phyloP scores from a whole-genome alignment of 139 green algal genomes.

The Chlamydomonas asymmetrica region DNA sequence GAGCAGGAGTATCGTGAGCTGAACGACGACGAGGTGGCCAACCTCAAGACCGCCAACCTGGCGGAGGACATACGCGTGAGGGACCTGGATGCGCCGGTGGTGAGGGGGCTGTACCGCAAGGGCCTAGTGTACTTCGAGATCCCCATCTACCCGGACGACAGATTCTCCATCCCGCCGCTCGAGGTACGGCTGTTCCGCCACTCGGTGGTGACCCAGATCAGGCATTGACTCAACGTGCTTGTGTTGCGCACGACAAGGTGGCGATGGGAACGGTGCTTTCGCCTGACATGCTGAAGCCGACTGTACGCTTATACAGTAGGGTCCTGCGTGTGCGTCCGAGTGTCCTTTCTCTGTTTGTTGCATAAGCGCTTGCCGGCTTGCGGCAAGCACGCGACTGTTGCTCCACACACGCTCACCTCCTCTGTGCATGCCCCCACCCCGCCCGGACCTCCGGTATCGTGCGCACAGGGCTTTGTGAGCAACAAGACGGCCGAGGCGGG shows the following conservation, averaged over 20 bases:
- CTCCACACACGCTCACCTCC: not conserved
- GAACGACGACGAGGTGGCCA: slow-evolving; percentile 65
- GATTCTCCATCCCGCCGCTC: slow-evolving; percentile 84
- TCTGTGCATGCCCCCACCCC: not conserved
- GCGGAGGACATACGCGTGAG: slow-evolving; percentile 21
- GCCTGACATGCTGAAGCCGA: too few species aligned
- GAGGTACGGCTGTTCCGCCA: too few species aligned
- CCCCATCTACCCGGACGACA: slow-evolving; percentile 75
- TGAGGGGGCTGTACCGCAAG: slow-evolving; percentile 40
- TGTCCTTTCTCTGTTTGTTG: slow-evolving; percentile 4
- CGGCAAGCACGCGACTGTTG: too few species aligned
- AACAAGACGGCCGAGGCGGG: slow-evolving; percentile 73
- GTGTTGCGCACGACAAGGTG: too few species aligned
- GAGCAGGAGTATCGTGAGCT: slow-evolving; percentile 79
- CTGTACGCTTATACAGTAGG: too few species aligned
- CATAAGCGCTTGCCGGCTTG: too few species aligned
- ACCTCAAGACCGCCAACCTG: slow-evolving; percentile 51
- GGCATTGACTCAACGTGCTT: too few species aligned
- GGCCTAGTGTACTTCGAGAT: slow-evolving; percentile 90
- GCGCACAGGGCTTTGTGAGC: slow-evolving; percentile 84
- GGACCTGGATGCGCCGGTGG: slow-evolving; percentile 32
- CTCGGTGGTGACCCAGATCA: too few species aligned
- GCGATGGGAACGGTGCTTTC: too few species aligned
- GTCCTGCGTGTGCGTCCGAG: too few species aligned
- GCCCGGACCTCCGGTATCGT: too few species aligned